phyloP scores from a whole-genome alignment of 805 yeast species.

The Metschnikowia lochheadii region DNA sequence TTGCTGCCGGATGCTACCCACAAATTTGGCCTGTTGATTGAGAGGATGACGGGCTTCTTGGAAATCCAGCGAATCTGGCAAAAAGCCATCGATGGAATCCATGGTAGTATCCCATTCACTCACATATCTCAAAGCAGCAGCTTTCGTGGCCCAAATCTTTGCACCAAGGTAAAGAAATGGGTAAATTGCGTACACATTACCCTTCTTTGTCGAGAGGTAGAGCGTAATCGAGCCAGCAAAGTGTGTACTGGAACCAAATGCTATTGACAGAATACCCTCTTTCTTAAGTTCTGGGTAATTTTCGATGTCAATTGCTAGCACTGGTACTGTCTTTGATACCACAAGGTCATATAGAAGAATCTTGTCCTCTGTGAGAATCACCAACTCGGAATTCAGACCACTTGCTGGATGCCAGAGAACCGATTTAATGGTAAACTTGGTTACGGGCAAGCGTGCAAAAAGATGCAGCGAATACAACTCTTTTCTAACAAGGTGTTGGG shows the following conservation, averaged over 20 bases:
- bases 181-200: constrained; percentile 11
- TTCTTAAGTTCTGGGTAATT: constrained; percentile 5
- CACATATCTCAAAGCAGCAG: constrained; percentile 7
- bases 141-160: constrained; percentile 8
- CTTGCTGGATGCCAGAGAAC: constrained; percentile 18
- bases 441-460: not conserved
- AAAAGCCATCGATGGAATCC: constrained; percentile 1
- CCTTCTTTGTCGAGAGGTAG: constrained; percentile 12
- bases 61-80: constrained; percentile 13
- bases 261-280: constrained; percentile 9
- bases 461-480: not conserved
- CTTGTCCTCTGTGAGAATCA: constrained; percentile 9
- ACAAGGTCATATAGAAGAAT: constrained; percentile 15
- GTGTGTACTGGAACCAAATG: constrained; percentile 14
- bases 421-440: not conserved
- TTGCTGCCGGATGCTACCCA: constrained; percentile 3
- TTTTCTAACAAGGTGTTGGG: not conserved
- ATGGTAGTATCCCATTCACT: constrained; percentile 9
- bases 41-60: constrained; percentile 6
- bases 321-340: constrained; percentile 8
- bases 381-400: constrained; percentile 11
- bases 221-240: constrained; percentile 14
- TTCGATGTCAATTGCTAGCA: constrained; percentile 7
- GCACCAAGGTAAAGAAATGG: constrained; percentile 12
- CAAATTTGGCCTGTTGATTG: constrained; percentile 5